A percentile compares a stretch with the other conserved stretches of the same genome.
Conservation (phyloP, 1,284 basidiomycete genomes). For the Naganishia albida region DNA sequence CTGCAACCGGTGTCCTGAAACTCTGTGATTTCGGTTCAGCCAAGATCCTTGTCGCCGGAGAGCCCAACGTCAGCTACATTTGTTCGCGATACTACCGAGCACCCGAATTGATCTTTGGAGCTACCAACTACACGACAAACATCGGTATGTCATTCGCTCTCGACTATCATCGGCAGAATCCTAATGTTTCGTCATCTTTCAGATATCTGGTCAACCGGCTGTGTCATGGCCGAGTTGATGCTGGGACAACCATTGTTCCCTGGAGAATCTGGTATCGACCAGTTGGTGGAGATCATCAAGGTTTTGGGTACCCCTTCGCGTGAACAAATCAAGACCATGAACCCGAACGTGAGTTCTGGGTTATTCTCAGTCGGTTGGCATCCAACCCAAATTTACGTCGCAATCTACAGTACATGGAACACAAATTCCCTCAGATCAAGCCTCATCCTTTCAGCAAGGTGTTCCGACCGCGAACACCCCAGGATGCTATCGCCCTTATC, state of each 20-base stretch:
- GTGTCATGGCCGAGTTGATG: conserved; percentile 99
- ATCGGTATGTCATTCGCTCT: conserved; percentile 67
- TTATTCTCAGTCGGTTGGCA: too few relatives aligned
- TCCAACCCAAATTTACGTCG: too few relatives aligned
- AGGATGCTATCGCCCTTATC: conserved; percentile 95
- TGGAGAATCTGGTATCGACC: conserved; percentile 99
- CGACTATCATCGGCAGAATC: conserved; percentile 5
- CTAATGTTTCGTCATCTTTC: conserved; percentile 30
- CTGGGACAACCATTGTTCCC: conserved; percentile 98
- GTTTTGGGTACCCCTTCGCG: conserved; percentile 96
- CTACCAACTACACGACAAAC: conserved; percentile 99
- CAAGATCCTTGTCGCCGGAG: conserved; percentile 95
- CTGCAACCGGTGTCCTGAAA: conserved; percentile 92
- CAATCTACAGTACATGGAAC: conserved; percentile 86
- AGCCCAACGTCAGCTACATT: conserved; percentile 99
- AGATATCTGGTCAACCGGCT: conserved; percentile 99
- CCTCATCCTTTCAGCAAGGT: conserved; percentile 96
- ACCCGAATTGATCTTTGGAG: conserved; percentile 98
- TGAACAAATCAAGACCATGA: conserved; percentile 99
- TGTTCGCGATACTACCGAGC: conserved; percentile 99
- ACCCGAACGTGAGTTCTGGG: conserved; percentile 68
- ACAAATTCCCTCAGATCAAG: conserved; percentile 99
- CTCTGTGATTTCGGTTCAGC: conserved; percentile 99
- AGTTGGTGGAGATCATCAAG: conserved; percentile 99
- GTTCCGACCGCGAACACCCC: conserved; percentile 94